Conservation (phyloP, 495 filamentous ascomycete species). For the Penicillium diatomitis region DNA sequence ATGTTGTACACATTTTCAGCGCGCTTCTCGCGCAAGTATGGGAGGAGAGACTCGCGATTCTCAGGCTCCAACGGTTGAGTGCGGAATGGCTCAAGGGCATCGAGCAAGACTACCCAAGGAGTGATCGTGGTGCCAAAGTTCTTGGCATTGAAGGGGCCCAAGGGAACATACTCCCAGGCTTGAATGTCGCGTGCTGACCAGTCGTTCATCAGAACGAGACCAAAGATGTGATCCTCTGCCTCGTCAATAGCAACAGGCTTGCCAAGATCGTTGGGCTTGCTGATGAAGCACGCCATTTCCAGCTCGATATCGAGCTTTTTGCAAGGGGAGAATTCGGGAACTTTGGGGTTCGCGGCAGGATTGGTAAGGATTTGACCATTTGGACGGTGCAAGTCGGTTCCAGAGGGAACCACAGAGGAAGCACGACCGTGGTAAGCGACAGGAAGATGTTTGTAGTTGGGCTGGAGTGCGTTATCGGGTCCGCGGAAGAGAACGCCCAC, state of each 20-base stretch:
- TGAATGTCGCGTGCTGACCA: conserved; percentile 92
- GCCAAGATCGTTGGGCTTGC: conserved; percentile 56
- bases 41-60: conserved; percentile 54
- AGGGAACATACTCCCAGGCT: conserved; percentile 78
- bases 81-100: conserved; percentile 72
- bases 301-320: conserved; percentile 76
- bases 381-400: conserved; percentile 66
- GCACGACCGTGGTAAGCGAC: conserved; percentile 84
- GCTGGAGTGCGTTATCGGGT: conserved; percentile 67
- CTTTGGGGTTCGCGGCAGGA: conserved; percentile 49
- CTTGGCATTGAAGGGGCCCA: conserved; percentile 86
- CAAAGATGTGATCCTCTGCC: conserved; percentile 74
- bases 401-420: conserved; percentile 68
- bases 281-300: conserved; percentile 78
- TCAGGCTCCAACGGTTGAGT: conserved; percentile 44
- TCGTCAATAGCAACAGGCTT: conserved; percentile 50
- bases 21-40: conserved; percentile 59
- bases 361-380: conserved; percentile 72
- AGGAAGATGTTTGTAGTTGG: conserved; percentile 85
- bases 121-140: conserved; percentile 88
- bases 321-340: conserved; percentile 54
- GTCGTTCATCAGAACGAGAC: conserved; percentile 85
- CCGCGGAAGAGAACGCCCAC: conserved; percentile 80
- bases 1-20: conserved; percentile 64
- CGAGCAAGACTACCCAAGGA: conserved; percentile 79